Conservation (phyloP, 305 asterid genomes). For the Lippia alba region DNA sequence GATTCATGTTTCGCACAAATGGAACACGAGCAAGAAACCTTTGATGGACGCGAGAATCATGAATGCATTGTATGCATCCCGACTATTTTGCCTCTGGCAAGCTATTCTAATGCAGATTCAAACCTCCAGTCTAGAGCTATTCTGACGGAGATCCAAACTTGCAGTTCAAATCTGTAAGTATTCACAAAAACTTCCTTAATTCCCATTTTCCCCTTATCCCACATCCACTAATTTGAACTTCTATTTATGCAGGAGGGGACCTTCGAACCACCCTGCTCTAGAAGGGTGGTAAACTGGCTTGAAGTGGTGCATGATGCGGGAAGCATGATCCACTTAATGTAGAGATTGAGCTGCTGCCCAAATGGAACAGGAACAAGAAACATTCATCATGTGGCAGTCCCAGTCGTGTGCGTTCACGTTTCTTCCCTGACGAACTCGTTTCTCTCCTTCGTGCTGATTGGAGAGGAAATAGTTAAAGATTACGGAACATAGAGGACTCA, state of each 20-base stretch:
- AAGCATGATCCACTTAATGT: not conserved
- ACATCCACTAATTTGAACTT: not conserved
- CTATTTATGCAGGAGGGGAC: constrained; percentile 12
- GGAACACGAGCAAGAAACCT: constrained; percentile 12
- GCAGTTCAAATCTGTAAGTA: constrained; percentile 9
- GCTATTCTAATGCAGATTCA: not conserved
- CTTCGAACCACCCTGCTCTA: not conserved
- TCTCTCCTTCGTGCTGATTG: not conserved
- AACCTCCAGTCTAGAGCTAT: not conserved
- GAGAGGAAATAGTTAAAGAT: not conserved
- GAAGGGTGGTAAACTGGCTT: not conserved
- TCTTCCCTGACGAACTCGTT: not conserved
- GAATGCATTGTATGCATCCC: not conserved
- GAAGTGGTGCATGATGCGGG: not conserved
- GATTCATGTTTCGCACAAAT: constrained; percentile 15
- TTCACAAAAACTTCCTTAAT: not conserved
- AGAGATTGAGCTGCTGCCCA: not conserved
- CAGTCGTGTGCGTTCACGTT: not conserved
- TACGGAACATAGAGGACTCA: not conserved
- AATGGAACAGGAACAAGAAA: not conserved
- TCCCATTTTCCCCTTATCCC: too few relatives aligned
- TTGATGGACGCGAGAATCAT: constrained; percentile 2
- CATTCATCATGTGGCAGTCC: not conserved
- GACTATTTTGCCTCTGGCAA: constrained; percentile 1
- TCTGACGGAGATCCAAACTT: too few relatives aligned